A percentile compares a stretch with the other conserved stretches of the same genome.
phyloP scores from a whole-genome alignment of 768 basidiomycete genomes.

The Kwoniella heveanensis region DNA sequence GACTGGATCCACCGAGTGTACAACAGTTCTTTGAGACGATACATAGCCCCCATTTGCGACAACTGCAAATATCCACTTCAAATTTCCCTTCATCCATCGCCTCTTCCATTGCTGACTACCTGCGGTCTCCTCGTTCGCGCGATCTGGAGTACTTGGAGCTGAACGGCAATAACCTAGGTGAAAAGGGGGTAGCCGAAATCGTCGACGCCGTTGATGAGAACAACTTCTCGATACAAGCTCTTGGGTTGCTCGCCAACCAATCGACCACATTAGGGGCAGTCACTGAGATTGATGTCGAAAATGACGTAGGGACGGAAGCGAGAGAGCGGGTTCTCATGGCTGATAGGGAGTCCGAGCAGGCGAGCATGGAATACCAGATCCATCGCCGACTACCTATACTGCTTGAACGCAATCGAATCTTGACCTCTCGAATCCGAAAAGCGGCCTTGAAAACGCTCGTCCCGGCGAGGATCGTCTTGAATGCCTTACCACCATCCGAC shows the following conservation, averaged over 20 bases:
- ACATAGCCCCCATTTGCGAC: constrained; percentile 20
- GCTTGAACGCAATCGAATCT: constrained; percentile 33
- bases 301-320: constrained; percentile 5
- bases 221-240: constrained; percentile 32
- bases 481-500: constrained; percentile 21
- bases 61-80: constrained; percentile 42
- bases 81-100: constrained; percentile 18
- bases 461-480: constrained; percentile 36
- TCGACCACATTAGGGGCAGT: neutral
- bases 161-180: constrained; percentile 44
- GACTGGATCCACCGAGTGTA: constrained; percentile 1
- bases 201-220: constrained; percentile 34
- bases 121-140: constrained; percentile 28
- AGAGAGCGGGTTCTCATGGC: neutral
- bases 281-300: neutral
- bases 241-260: constrained; percentile 39
- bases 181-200: constrained; percentile 25
- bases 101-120: constrained; percentile 19
- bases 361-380: constrained; percentile 22
- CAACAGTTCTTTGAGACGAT: constrained; percentile 24
- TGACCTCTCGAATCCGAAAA: constrained; percentile 29
- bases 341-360: constrained; percentile 11
- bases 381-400: constrained; percentile 30
- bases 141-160: constrained; percentile 38
- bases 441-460: constrained; percentile 29